These are phyloP conservation scores for Santalum album DNA, from an alignment of 164 flowering plant genomes.

Conservation along the genomic window DNA sequence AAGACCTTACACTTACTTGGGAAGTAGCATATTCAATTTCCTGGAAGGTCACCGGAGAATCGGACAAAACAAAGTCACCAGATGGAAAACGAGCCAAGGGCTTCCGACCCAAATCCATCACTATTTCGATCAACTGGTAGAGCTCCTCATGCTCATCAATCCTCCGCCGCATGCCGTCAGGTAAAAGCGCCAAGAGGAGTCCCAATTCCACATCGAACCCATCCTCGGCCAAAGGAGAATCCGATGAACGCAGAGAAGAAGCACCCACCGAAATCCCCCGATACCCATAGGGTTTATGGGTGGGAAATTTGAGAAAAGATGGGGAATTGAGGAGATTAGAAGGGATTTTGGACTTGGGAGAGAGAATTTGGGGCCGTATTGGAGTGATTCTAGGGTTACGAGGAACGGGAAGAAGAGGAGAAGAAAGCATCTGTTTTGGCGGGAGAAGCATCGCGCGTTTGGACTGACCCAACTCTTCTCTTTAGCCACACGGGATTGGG, in stretches of 20 bases:
- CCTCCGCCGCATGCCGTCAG: conserved; percentile 54
- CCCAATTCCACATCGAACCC: conserved; percentile 52
- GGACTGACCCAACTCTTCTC: too few relatives aligned
- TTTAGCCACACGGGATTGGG: too few relatives aligned
- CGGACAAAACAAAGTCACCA: conserved; percentile 68
- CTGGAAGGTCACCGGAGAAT: conserved; percentile 39
- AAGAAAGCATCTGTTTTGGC: too few relatives aligned
- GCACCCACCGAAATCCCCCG: conserved; percentile 5
- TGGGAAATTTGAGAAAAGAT: neutral
- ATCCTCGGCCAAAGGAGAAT: conserved; percentile 15
- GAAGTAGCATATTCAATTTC: conserved; percentile 61
- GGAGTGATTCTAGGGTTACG: too few relatives aligned
- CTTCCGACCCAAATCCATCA: conserved; percentile 82
- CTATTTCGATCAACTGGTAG: conserved; percentile 68
- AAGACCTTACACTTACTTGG: conserved; percentile 39
- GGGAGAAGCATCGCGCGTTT: too few relatives aligned
- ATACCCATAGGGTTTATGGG: neutral
- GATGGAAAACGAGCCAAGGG: conserved; percentile 85
- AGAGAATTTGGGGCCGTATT: too few relatives aligned
- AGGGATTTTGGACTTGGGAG: neutral
- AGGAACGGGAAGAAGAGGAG: too few relatives aligned
- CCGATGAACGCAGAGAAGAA: conserved; percentile 5
- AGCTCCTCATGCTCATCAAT: conserved; percentile 56
- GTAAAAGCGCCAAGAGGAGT: conserved; percentile 60
- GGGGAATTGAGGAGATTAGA: neutral